Evolutionary conservation across 192 early-diverging fungal species (phyloP).

Genomic region (Coemansia guatemalensis): DNA sequence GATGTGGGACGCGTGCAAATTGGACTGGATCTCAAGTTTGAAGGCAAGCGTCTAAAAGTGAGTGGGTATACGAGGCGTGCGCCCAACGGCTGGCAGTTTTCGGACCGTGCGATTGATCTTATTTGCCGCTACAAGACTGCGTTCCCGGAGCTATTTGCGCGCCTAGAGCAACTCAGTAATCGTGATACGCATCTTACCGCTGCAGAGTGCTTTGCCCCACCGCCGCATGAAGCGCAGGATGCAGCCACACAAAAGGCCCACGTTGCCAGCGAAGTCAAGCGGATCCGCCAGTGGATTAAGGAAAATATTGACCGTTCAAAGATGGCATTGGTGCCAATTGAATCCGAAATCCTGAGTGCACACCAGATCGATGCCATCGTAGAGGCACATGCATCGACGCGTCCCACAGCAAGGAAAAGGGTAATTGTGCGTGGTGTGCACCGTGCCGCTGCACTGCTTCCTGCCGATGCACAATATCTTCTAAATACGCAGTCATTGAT

Average conservation of each 20-base stretch:
- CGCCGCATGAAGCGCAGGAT: neutral
- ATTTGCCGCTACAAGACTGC: conserved; percentile 67
- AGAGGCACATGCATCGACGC: neutral
- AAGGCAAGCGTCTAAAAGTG: conserved; percentile 81
- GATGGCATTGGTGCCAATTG: conserved; percentile 32
- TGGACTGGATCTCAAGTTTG: conserved; percentile 92
- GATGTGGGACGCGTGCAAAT: conserved; percentile 66
- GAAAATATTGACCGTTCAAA: conserved; percentile 24
- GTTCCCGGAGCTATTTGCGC: conserved; percentile 63
- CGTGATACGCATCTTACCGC: conserved; percentile 15
- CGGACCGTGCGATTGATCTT: conserved; percentile 71
- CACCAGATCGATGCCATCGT: conserved; percentile 31
- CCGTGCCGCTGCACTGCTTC: conserved; percentile 69
- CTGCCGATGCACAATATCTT: conserved; percentile 69
- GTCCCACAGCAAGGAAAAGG: conserved; percentile 10
- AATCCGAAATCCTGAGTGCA: conserved; percentile 34
- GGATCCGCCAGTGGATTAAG: conserved; percentile 55
- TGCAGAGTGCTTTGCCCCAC: conserved; percentile 34
- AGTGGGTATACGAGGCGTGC: conserved; percentile 82
- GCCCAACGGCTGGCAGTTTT: conserved; percentile 83
- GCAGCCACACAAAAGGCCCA: conserved; percentile 32
- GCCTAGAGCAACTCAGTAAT: conserved; percentile 16
- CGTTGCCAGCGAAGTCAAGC: conserved; percentile 33
- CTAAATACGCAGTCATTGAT: conserved; percentile 76
- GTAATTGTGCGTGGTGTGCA: conserved; percentile 37